phyloP scores from a whole-genome alignment of 2,329 filamentous ascomycete species.

The Xylaria sp. region DNA sequence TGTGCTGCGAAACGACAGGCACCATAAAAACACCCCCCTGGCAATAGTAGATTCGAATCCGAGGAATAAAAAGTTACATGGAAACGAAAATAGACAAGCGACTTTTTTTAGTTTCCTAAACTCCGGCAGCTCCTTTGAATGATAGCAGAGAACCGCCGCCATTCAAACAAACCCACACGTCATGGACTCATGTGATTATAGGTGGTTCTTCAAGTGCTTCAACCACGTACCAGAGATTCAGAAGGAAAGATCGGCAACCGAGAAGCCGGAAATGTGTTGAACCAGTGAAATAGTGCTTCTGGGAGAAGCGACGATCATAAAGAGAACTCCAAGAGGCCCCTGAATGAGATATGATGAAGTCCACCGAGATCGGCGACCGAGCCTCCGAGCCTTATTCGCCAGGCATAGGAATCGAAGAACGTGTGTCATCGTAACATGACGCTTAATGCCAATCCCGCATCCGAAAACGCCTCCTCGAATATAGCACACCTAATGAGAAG shows the following conservation, averaged over 20 bases:
- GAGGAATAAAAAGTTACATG: neutral
- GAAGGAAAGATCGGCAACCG: neutral
- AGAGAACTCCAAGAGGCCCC: neutral
- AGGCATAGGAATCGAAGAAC: constrained; percentile 10
- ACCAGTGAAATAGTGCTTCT: neutral
- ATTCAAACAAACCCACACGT: constrained; percentile 21
- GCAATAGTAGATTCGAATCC: constrained; percentile 2
- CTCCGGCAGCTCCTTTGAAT: constrained; percentile 21
- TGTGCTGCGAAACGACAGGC: constrained; percentile 6
- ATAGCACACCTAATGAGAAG: constrained; percentile 6
- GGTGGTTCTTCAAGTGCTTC: neutral
- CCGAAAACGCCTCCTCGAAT: constrained; percentile 1
- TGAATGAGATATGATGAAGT: neutral
- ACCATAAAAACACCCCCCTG: constrained; percentile 7
- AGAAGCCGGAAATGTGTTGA: neutral
- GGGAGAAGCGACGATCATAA: neutral
- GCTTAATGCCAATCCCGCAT: constrained; percentile 10
- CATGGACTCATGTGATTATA: constrained; percentile 28
- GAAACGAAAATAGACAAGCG: constrained; percentile 5
- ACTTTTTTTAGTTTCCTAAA: constrained; percentile 26
- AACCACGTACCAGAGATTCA: constrained; percentile 5
- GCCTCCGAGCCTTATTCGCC: constrained; percentile 2
- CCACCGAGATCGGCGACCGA: neutral
- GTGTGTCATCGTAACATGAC: constrained; percentile 18
- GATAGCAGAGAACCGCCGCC: constrained; percentile 6